Evolutionary conservation across 805 yeast species (phyloP), one percentile per base, ranked within the genome.

Genomic region (Kuraishia piskuri): DNA sequence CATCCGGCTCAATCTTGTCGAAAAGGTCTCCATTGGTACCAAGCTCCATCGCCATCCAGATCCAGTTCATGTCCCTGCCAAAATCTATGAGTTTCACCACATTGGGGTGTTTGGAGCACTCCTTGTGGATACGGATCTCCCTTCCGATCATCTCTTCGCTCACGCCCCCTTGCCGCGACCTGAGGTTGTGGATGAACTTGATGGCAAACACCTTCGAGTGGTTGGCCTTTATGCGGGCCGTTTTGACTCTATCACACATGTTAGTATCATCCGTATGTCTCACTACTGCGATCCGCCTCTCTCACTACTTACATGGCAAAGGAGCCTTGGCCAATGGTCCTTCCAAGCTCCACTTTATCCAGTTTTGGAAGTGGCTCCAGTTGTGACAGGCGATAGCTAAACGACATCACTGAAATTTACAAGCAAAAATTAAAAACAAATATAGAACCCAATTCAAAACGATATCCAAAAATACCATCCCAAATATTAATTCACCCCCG

Each of bases 1-100:
- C 67, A 67, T 84, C 90, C 0, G 90, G 90, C 62, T 85, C 90
- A 55, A 86, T 86, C 65, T 86, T 86, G 60, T 86, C 91, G 63
- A 86, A 86, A 21, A 86, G 63, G 66, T 86, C 94, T 17, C 94
- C 94, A 55, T 88, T 88, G 23, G 76, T 75, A 1, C 90, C 89
- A 54, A 82, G 68, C 60, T 86, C 91, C 75, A 86, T 69, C 2
- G 79, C 79, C 55, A 86, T 74, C 80, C 86, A 86, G 40, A 80
- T 68, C 79, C 85, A 86, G 49, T 74, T 75, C 1, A 66, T 62
- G 55, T 82, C 79, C 2, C 78, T 74, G 5, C 82, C 83, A 56
- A 79, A 77, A 59, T 77, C 82, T 22, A 75, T 66, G 50, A 84
- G 69, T 54, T 72, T 74, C 45, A 86, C 76, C 14, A 86, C 75